Conservation (phyloP, 768 basidiomycete species). For the Mycena amicta region DNA sequence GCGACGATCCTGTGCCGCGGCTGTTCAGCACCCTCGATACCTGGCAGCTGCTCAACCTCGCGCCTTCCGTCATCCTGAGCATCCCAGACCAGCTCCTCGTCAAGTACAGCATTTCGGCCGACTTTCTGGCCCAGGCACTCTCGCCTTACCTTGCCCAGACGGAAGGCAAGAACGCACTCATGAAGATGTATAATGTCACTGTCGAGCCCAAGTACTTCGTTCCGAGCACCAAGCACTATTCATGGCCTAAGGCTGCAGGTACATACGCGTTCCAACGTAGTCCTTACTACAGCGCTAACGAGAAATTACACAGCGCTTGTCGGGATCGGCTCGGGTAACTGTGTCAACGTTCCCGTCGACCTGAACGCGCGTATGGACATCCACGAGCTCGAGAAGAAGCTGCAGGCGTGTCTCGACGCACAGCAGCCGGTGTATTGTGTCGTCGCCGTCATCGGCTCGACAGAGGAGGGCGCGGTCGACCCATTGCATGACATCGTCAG, state of each 20-base stretch:
- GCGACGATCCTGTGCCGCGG: slow-evolving; percentile 17
- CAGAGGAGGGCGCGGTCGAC: slow-evolving; percentile 48
- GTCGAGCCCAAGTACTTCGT: slow-evolving; percentile 28
- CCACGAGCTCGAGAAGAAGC: slow-evolving; percentile 24
- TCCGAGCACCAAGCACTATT: slow-evolving; percentile 42
- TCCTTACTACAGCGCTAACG: no score
- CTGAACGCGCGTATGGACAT: slow-evolving; percentile 37
- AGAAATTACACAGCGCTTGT: slow-evolving; percentile 4
- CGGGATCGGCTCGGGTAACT: slow-evolving; percentile 44
- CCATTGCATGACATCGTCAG: slow-evolving; percentile 39
- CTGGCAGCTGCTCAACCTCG: slow-evolving; percentile 48
- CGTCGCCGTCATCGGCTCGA: slow-evolving; percentile 44
- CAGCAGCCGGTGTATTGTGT: slow-evolving; percentile 35
- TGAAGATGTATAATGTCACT: slow-evolving; percentile 26
- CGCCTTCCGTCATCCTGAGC: slow-evolving; percentile 31
- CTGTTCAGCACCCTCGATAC: slow-evolving; percentile 30
- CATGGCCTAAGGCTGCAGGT: slow-evolving; percentile 53
- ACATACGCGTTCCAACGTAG: slow-evolving; percentile 27
- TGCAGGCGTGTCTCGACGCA: slow-evolving; percentile 32
- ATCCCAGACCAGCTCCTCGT: slow-evolving; percentile 34
- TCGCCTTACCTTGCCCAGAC: slow-evolving; percentile 38
- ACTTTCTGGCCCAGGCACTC: slow-evolving; percentile 32
- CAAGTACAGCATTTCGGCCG: slow-evolving; percentile 36
- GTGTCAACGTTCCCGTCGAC: slow-evolving; percentile 39
- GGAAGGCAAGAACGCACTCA: slow-evolving; percentile 35